These are phyloP conservation scores for Fusarium denticulatum DNA, from an alignment of 2,329 filamentous ascomycete genomes.

Conservation along the genomic window DNA sequence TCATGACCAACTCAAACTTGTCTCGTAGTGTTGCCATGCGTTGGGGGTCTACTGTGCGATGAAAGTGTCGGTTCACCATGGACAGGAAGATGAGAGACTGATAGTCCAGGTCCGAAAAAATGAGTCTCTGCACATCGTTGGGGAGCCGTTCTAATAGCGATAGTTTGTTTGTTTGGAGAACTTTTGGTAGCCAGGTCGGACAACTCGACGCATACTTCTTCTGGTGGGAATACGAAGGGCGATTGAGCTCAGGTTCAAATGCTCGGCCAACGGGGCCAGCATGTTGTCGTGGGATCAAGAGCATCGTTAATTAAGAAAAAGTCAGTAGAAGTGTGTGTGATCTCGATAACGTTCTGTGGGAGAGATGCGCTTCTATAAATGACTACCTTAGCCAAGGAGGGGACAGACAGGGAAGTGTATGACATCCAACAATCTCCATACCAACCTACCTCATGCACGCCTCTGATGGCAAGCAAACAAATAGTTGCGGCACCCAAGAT, in stretches of 20 bases:
- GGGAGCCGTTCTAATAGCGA: slow-evolving; percentile 49
- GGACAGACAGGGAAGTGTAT: neutral
- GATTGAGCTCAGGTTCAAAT: slow-evolving; percentile 25
- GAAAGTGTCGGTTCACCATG: slow-evolving; percentile 49
- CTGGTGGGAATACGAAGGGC: slow-evolving; percentile 12
- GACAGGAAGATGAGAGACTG: slow-evolving; percentile 54
- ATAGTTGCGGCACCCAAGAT: slow-evolving; percentile 12
- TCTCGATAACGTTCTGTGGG: slow-evolving; percentile 42
- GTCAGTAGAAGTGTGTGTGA: slow-evolving; percentile 11
- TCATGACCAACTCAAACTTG: slow-evolving; percentile 55
- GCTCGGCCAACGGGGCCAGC: slow-evolving; percentile 13
- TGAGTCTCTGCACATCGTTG: slow-evolving; percentile 46
- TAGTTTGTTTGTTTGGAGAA: slow-evolving; percentile 26
- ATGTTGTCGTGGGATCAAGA: slow-evolving; percentile 42
- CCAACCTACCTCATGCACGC: slow-evolving; percentile 16
- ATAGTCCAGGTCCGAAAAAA: slow-evolving; percentile 52
- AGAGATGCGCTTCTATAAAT: slow-evolving; percentile 40
- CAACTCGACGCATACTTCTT: slow-evolving; percentile 14
- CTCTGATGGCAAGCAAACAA: slow-evolving; percentile 28
- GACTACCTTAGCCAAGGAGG: slow-evolving; percentile 7
- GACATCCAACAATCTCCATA: neutral
- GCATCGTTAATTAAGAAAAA: slow-evolving; percentile 38
- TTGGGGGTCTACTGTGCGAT: slow-evolving; percentile 48
- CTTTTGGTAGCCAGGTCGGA: slow-evolving; percentile 17
- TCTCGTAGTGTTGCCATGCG: slow-evolving; percentile 49